Base-by-base conservation (phyloP, 306 rosid genomes). In the Casuarina glauca region DNA sequence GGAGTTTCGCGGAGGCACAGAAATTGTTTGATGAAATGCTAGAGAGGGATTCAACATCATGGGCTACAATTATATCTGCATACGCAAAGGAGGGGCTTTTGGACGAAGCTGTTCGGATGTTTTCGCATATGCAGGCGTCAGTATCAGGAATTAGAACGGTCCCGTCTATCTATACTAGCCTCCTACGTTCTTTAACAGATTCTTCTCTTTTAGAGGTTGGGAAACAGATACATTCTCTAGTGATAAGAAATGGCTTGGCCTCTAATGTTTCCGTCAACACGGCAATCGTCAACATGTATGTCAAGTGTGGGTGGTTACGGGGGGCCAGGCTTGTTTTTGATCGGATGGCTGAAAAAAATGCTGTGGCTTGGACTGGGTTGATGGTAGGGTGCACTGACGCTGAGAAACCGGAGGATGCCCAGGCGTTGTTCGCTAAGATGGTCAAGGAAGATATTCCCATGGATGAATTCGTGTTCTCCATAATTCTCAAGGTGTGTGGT, bases 311-410 rank as follows among this genome's bases (percentile, higher is more conserved):
- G 32, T 83, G 87, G 83, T 68, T 88, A 55, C 86, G 82, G 32
- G 88, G 84, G 77, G 94, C 91, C 39, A 76, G 69, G 72, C 76
- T 87, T 66, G 85, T 82, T 46, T 79, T 81, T 63, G 72, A 84
- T 70, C 51, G 66, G 81, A 88, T 90, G 90, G 57, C 69, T 66
- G 72, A 66, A 43, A 88, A 78, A 71, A 84, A 84, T 82, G 86
- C 72, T 11, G 90, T 88, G 78, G 85, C 85, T 63, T 88, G 90
- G 88, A 90, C 89, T 11, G 89, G 85, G 32, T 82, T 90, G 89
- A 84, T 87, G 91, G 89, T 86, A 64, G 94, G 89, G 13, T 87
- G 86, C 43, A 76, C 85, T 68, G 81, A 76, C 81, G 88, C 86
- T 74, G 79, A 55, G 46, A 84, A 85, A 69, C 71, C 73, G 61